Evolutionary conservation across 495 filamentous ascomycete genomes (phyloP).

Genomic region (Hypoxylon fuscum): DNA sequence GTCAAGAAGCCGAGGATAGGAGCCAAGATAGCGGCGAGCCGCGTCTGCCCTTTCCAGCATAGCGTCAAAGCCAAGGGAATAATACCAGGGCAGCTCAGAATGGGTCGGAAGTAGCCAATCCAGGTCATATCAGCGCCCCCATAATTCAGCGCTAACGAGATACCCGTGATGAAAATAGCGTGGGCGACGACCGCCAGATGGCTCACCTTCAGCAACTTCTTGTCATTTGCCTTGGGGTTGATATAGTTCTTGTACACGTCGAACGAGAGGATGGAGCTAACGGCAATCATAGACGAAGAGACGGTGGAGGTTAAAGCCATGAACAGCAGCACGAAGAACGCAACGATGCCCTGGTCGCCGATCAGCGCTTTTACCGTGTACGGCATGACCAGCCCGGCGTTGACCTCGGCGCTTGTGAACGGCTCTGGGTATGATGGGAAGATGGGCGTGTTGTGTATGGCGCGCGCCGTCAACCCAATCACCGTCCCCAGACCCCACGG

Average conservation of each 20-base stretch:
- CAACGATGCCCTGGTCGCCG: constrained; percentile 80
- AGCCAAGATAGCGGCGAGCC: constrained; percentile 69
- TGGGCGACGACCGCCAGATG: constrained; percentile 75
- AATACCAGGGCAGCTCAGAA: constrained; percentile 78
- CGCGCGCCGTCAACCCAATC: constrained; percentile 80
- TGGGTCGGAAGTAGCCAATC: constrained; percentile 81
- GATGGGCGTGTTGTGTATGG: constrained; percentile 72
- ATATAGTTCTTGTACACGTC: constrained; percentile 75
- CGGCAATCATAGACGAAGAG: constrained; percentile 83
- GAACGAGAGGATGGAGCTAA: constrained; percentile 84
- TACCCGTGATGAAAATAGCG: constrained; percentile 76
- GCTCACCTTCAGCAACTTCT: constrained; percentile 76
- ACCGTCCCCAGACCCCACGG: constrained; percentile 86
- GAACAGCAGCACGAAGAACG: constrained; percentile 80
- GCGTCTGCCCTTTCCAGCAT: constrained; percentile 78
- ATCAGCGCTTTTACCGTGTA: constrained; percentile 80
- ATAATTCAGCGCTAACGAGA: constrained; percentile 75
- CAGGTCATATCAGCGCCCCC: constrained; percentile 56
- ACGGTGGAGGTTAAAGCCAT: constrained; percentile 88
- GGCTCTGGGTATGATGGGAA: constrained; percentile 70
- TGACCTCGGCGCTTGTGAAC: constrained; percentile 72
- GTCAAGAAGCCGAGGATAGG: constrained; percentile 76
- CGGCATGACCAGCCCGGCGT: constrained; percentile 80
- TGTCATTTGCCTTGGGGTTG: constrained; percentile 65
- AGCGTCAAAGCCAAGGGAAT: constrained; percentile 78